Evolutionary conservation across 2,329 filamentous ascomycete genomes (phyloP), one percentile per base, ranked within the genome.

Genomic region (Trematosphaeria pertusa): DNA sequence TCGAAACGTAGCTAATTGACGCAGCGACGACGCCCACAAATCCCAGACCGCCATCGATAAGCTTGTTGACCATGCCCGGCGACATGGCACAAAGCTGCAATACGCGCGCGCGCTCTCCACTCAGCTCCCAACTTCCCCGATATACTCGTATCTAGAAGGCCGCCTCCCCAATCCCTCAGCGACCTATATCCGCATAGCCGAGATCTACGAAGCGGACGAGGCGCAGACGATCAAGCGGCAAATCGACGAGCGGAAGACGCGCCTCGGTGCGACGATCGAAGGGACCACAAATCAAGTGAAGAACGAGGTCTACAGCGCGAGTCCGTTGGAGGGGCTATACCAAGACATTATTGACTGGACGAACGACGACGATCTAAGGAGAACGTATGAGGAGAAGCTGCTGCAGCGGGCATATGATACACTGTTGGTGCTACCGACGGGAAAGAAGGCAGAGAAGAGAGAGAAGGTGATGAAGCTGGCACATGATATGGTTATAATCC

Each of bases 401-500:
- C 74, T 99, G 3, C 83, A 87, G 52, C 84, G 92, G 64, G 89
- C 87, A 50, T 87, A 92, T 58, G 91, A 97, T 46, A 82, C 84
- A 4, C 80, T 99, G 1, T 71, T 87, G 7, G 86, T 89, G 20
- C 78, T 90, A 12, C 83, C 87, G 2, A 50, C 79, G 1, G 84
- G 86, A 3, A 76, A 85, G 47, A 97, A 97, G 72, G 66, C 74
- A 1, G 72, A 78, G 14, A 91, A 95, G 69, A 82, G 89, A 19
- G 77, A 84, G 26, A 86, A 88, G 54, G 87, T 96, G 0, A 74
- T 88, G 61, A 87, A 88, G 49, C 77, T 94, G 41, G 91, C 93
- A 0, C 85, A 87, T 53, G 94, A 93, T 51, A 96, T 99, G 89
- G 93, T 99, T 50, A 89, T 96, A 49, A 94, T 99, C 68, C 92